Base-by-base conservation (phyloP, 768 basidiomycete genomes). In the Pholiota molesta region DNA sequence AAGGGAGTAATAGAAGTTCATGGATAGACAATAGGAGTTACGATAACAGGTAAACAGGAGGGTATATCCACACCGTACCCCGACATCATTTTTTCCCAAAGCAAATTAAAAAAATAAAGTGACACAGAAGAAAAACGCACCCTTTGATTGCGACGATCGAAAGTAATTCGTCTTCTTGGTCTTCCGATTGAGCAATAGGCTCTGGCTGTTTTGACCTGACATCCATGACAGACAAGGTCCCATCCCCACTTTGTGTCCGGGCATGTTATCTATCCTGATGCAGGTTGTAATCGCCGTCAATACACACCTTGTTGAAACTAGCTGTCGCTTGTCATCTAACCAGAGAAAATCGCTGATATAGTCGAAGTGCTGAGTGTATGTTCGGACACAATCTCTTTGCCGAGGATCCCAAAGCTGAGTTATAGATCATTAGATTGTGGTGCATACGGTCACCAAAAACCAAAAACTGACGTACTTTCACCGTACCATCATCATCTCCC, bases 111-210 rank as follows among this genome's bases (percentile, higher is more conserved):
- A n/a, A 62, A 52, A 44, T 55, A 61, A 19, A 57, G 54, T 60
- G 23, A 61, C 60, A 26, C 61, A n/a, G 55, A 42, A 63, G 65
- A 61, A 42, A 55, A 11, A 75, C 83, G 31, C 69, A 91, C 89
- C 88, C 85, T 79, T 91, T 93, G 73, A 98, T 95, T 16, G 93
- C 74, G 33, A 90, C 87, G 47, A 95, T 86, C 5, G 93, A 94
- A 9, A 98, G 80, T 47, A 97, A 77, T 69, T 98, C 96, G 71
- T 98, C 96, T 69, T 97, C 96, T 72, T 98, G 96, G 77, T 97
- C 93, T 71, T 97, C 95, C 16, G 94, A 97, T 57, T 95, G 91
- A 1, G 90, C 89, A 61, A 92, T 75, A 1, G 93, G 92, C 54
- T 89, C 85, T 13, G 81, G 64, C 68, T 92, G 92, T 66, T 89